These are phyloP conservation scores for Cyclotella baltica DNA, from an alignment of 108 stramenopile genomes.

Conservation along the genomic window DNA sequence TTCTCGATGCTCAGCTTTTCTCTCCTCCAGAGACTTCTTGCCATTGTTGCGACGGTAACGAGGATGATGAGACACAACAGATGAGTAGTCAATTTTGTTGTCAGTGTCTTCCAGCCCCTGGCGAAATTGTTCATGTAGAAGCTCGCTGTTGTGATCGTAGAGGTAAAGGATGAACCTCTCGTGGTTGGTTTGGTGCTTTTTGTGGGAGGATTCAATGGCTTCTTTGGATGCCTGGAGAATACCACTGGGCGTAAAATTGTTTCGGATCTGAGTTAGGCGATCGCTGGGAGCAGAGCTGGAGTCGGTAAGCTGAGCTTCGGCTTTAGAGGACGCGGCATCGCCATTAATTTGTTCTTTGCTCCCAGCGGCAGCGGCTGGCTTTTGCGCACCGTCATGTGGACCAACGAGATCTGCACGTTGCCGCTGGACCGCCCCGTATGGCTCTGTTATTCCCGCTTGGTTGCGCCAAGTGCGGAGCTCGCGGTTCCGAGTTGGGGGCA, in stretches of 20 bases:
- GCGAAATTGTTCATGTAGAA: not conserved
- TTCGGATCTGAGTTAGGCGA: not conserved
- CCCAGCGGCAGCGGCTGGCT: too few species aligned
- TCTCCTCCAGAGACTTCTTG: not conserved
- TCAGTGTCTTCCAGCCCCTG: slow-evolving; percentile 1
- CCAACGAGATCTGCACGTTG: too few species aligned
- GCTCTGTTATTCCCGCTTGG: too few species aligned
- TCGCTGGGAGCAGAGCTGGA: not conserved
- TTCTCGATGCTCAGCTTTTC: not conserved
- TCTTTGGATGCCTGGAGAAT: slow-evolving; percentile 5
- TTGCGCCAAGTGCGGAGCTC: too few species aligned
- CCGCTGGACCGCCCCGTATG: too few species aligned
- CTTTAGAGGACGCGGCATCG: not conserved
- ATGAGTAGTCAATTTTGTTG: slow-evolving; percentile 11
- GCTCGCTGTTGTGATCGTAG: not conserved
- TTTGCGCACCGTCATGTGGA: too few species aligned
- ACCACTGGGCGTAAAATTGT: not conserved
- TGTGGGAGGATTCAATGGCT: not conserved
- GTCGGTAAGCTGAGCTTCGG: not conserved
- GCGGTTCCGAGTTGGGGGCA: too few species aligned
- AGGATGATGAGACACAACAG: not conserved
- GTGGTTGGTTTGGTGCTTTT: slow-evolving; percentile 6
- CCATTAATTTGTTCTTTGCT: too few species aligned
- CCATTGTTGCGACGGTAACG: not conserved
- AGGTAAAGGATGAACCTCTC: slow-evolving; percentile 4